A percentile compares a stretch with the other conserved stretches of the same genome.
These are phyloP conservation scores for Petunia hybrid DNA, from an alignment of 305 asterid genomes.

Conservation along the genomic window DNA sequence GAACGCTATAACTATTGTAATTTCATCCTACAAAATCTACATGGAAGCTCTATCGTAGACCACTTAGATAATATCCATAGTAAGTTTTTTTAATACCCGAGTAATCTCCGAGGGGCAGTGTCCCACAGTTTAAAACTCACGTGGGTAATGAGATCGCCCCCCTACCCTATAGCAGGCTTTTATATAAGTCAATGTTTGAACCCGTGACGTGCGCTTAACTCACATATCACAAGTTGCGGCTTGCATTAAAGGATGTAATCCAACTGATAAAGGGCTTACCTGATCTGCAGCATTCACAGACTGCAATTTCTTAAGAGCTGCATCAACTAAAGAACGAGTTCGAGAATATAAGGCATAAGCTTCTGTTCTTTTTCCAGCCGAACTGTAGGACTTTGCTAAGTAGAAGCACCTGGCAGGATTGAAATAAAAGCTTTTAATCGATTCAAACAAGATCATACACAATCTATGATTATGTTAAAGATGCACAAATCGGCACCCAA, in stretches of 20 bases:
- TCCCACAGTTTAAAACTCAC: too few species aligned
- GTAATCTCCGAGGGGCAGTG: too few species aligned
- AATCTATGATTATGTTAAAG: conserved; percentile 12
- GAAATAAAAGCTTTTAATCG: conserved; percentile 34
- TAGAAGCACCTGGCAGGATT: conserved; percentile 84
- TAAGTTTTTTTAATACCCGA: too few species aligned
- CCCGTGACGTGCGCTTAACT: too few species aligned
- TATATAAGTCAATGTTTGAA: too few species aligned
- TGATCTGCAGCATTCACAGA: conserved; percentile 58
- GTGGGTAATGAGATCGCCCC: too few species aligned
- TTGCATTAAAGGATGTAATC: conserved; percentile 13
- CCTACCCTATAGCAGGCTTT: too few species aligned
- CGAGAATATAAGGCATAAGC: conserved; percentile 81
- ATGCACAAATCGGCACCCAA: background rate
- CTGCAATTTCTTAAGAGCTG: conserved; percentile 70
- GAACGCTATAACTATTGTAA: background rate
- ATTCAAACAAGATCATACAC: conserved; percentile 29
- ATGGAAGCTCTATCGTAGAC: too few species aligned
- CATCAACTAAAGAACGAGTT: conserved; percentile 76
- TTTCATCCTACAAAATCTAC: too few species aligned
- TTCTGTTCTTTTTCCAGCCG: conserved; percentile 94
- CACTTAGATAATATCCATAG: too few species aligned
- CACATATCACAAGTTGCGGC: too few species aligned
- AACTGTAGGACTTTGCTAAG: conserved; percentile 95
- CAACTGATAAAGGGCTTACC: conserved; percentile 50